phyloP scores from a whole-genome alignment of 441 rosid genomes.

The Cnidoscolus chayamansa region DNA sequence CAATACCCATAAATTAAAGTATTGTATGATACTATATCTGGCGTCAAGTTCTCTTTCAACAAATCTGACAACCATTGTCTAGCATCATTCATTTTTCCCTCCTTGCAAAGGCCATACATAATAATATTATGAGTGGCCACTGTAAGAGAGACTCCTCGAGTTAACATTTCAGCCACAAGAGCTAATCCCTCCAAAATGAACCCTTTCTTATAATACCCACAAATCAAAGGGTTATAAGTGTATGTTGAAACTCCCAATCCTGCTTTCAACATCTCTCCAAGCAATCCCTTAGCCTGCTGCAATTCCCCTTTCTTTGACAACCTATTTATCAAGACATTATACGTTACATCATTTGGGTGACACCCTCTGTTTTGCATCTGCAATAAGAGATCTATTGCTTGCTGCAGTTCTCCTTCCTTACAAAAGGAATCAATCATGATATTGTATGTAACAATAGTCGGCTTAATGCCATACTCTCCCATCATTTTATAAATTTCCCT shows the following conservation, averaged over 20 bases:
- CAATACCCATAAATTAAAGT: slow-evolving; percentile 60
- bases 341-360: slow-evolving; percentile 49
- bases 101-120: slow-evolving; percentile 47
- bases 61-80: slow-evolving; percentile 42
- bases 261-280: slow-evolving; percentile 41
- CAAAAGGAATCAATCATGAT: slow-evolving; percentile 54
- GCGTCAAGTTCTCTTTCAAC: slow-evolving; percentile 39
- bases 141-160: slow-evolving; percentile 41
- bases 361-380: slow-evolving; percentile 49
- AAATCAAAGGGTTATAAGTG: slow-evolving; percentile 59
- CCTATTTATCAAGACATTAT: slow-evolving; percentile 56
- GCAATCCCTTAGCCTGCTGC: slow-evolving; percentile 47
- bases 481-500: slow-evolving; percentile 46
- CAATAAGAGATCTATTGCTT: slow-evolving; percentile 38
- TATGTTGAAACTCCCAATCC: slow-evolving; percentile 51
- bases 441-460: slow-evolving; percentile 50
- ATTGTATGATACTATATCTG: slow-evolving; percentile 66
- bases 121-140: slow-evolving; percentile 44
- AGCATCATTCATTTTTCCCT: slow-evolving; percentile 51
- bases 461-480: slow-evolving; percentile 49
- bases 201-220: slow-evolving; percentile 51
- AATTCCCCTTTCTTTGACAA: slow-evolving; percentile 50
- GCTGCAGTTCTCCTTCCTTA: slow-evolving; percentile 50
- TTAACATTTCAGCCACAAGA: slow-evolving; percentile 49
- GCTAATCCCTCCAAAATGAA: slow-evolving; percentile 46